Percentiles rank a stretch among this genome's conserved stretches.
These are phyloP conservation scores for Saccharomycopsis fodiens DNA, from an alignment of 805 yeast species.

Conservation along the genomic window DNA sequence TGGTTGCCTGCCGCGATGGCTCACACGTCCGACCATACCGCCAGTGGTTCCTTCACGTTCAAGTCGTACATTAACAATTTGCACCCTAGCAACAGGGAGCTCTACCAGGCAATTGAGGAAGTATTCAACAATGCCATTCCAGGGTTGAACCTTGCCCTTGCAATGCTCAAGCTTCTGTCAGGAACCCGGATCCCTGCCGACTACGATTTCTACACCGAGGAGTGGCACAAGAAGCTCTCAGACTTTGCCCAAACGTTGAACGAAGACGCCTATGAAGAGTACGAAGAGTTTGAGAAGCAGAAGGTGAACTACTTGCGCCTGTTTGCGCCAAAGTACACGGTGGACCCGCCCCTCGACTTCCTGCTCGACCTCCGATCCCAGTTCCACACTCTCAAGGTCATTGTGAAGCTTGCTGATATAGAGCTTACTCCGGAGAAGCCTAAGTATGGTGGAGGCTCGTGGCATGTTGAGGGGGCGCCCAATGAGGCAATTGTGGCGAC, in stretches of 20 bases:
- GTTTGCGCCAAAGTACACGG: not conserved
- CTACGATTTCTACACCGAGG: slow-evolving; percentile 12
- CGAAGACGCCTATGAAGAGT: not conserved
- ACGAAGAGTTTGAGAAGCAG: slow-evolving; percentile 5
- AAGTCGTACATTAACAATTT: slow-evolving; percentile 35
- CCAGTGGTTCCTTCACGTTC: slow-evolving; percentile 21
- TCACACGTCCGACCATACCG: not conserved
- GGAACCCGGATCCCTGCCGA: not conserved
- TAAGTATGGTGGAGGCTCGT: slow-evolving; percentile 32
- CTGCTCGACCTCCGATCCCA: not conserved
- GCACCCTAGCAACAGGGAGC: slow-evolving; percentile 27
- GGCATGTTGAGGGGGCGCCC: slow-evolving; percentile 38
- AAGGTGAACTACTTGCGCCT: not conserved
- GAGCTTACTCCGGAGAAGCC: slow-evolving; percentile 36
- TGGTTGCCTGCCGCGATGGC: slow-evolving; percentile 32
- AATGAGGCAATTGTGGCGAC: slow-evolving; percentile 38
- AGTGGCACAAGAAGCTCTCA: slow-evolving; percentile 10
- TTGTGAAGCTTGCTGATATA: slow-evolving; percentile 35
- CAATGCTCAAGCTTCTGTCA: not conserved
- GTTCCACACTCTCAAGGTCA: slow-evolving; percentile 26
- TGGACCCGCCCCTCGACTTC: not conserved
- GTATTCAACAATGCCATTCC: slow-evolving; percentile 29
- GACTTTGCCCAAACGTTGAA: not conserved
- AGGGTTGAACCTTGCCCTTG: slow-evolving; percentile 25
- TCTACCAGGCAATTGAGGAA: slow-evolving; percentile 28